Evolutionary conservation across 257 asterid species (phyloP).

Genomic region (Ocimum tenuiflorum): DNA sequence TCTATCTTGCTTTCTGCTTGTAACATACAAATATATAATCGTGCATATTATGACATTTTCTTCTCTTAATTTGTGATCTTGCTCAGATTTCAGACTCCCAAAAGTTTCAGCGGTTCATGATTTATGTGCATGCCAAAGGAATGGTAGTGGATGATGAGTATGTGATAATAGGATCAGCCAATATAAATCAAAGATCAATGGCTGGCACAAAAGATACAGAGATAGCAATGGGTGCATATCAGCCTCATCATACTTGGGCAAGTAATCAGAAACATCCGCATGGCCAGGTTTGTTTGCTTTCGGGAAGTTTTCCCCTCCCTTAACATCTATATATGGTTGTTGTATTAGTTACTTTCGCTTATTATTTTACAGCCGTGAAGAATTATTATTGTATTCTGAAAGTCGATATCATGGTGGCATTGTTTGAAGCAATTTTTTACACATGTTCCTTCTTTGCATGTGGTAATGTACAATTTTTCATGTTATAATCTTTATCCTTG

Average conservation of each 20-base stretch:
- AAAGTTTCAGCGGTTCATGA: constrained; percentile 74
- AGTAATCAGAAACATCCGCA: constrained; percentile 49
- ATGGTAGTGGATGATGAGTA: constrained; percentile 92
- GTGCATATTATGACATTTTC: constrained; percentile 1
- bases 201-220: constrained; percentile 92
- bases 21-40: no score
- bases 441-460: no score
- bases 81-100: constrained; percentile 58
- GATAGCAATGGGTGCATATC: constrained; percentile 95
- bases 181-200: constrained; percentile 86
- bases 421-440: no score
- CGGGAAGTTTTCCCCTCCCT: no score
- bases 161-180: constrained; percentile 79
- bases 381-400: no score
- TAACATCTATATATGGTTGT: no score
- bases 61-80: not conserved
- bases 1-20: no score
- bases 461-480: no score
- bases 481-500: no score
- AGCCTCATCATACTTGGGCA: constrained; percentile 62
- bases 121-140: constrained; percentile 92
- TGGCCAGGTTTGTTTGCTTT: constrained; percentile 59
- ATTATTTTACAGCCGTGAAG: no score
- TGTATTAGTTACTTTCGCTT: no score
- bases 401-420: no score